Evolutionary conservation across 352 stramenopile genomes (phyloP), one percentile per base, ranked within the genome.

Genomic region (Sclerospora graminicola): DNA sequence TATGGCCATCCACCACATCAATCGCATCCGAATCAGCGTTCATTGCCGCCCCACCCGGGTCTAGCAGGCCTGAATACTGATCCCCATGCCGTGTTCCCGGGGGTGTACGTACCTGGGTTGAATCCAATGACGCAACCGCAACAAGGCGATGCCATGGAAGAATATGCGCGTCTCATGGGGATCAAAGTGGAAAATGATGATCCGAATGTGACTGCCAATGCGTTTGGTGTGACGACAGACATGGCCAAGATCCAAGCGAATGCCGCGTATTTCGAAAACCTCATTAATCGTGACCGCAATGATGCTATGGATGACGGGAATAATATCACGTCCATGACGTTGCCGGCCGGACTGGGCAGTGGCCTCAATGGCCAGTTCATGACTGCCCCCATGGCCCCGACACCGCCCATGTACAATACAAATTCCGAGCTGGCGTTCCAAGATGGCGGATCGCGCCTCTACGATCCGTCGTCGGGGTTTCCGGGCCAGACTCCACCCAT

Each of bases 131-230:
- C 77, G 20, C 63, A 74, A 9, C 45, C 64, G 15, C 62, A 67
- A 28, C 66, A 68, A 21, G 57, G 57, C 23, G 51, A 63, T 18
- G 77, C 71, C 4, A 81, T 91, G 41, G 79, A 91, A 44, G 79
- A 84, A 39, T 91, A 91, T 46, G 79, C 79, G 4, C 67, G 65
- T 14, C 62, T 89, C 9, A 91, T 91, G 74, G 79, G 79, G 24
- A 82, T 91, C 40, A 91, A 87, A 38, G 69, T 91, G 32, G 79
- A 90, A 46, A 61, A 49, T 21, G 57, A 66, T 10, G 72, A 60
- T 30, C 64, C 63, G 4, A 54, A 62, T 21, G 41, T 46, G 8
- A 42, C 49, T 14, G 61, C 66, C 28, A 73, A 78, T 38, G 68
- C 59, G 41, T 66, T 77, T 24, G 46, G 44, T 8, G 32, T 50